A percentile compares a stretch with the other conserved stretches of the same genome.
These are phyloP conservation scores for Corchorus olitorius DNA, from an alignment of 345 rosid genomes.

Conservation along the genomic window DNA sequence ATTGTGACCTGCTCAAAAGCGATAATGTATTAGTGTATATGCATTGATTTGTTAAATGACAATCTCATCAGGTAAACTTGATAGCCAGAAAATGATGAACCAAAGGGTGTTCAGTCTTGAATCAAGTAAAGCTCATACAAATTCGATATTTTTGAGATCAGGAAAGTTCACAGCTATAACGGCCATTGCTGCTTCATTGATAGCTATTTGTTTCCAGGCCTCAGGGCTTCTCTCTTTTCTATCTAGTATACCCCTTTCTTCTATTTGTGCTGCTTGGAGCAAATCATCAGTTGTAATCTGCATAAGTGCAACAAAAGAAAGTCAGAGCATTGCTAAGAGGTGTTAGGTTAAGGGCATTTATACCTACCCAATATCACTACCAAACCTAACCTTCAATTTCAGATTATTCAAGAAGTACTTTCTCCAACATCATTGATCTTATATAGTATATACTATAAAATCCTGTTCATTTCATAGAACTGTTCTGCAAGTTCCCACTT, in stretches of 20 bases:
- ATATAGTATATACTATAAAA: background rate
- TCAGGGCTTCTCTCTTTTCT: constrained; percentile 77
- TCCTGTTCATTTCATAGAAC: background rate
- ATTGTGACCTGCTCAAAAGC: constrained; percentile 67
- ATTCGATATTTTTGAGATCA: constrained; percentile 83
- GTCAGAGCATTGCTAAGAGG: constrained; percentile 5
- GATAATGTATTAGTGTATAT: constrained; percentile 3
- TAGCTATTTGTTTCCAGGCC: constrained; percentile 86
- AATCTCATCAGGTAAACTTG: background rate
- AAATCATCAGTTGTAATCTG: constrained; percentile 95
- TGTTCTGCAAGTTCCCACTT: constrained; percentile 10
- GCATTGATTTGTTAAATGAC: background rate
- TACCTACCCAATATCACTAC: background rate
- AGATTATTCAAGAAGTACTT: constrained; percentile 1
- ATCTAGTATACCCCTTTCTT: constrained; percentile 93
- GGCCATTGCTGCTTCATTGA: constrained; percentile 96
- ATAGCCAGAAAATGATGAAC: too few relatives aligned
- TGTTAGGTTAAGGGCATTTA: constrained; percentile 13
- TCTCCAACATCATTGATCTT: constrained; percentile 1
- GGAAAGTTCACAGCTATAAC: constrained; percentile 92
- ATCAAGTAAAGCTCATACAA: constrained; percentile 51
- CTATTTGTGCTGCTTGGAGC: constrained; percentile 94
- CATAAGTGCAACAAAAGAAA: constrained; percentile 21
- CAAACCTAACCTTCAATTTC: background rate
- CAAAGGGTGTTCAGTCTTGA: background rate